Conservation (phyloP, 768 basidiomycete genomes). For the Hygrocybe punicea region DNA sequence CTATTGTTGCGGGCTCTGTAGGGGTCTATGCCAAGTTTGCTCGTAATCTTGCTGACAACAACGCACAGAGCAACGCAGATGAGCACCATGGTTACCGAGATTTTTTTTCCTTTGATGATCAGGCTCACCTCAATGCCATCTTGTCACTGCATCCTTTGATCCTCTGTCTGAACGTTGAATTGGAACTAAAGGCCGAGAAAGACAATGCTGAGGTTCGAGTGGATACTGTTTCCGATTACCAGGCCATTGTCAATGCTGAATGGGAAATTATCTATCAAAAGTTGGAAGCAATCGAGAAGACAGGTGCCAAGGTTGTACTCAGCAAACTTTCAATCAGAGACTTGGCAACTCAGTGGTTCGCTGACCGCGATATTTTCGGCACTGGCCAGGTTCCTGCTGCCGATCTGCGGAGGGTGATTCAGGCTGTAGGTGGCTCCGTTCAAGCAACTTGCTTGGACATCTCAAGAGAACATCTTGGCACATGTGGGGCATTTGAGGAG, state of each 20-base stretch:
- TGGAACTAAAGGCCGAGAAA: conserved; percentile 98
- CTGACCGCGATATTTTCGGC: conserved; percentile 97
- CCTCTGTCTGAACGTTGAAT: conserved; percentile 92
- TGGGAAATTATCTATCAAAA: conserved; percentile 99
- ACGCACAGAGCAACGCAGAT: conserved; percentile 8
- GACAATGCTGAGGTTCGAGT: conserved; percentile 99
- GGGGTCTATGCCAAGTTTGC: conserved; percentile 96
- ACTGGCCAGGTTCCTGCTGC: conserved; percentile 90
- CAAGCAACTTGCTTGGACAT: conserved; percentile 97
- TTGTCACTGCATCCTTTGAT: conserved; percentile 77
- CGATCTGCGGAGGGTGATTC: conserved; percentile 90
- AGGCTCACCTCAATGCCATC: conserved; percentile 58
- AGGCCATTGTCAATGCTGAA: conserved; percentile 98
- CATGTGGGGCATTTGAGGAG: conserved; percentile 92
- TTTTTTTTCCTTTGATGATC: conserved; percentile 88
- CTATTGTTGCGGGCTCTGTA: conserved; percentile 91
- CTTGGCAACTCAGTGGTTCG: conserved; percentile 98
- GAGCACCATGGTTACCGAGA: conserved; percentile 42
- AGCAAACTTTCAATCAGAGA: conserved; percentile 99
- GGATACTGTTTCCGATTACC: conserved; percentile 95
- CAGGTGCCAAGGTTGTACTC: conserved; percentile 94
- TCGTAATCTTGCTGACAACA: conserved; percentile 46
- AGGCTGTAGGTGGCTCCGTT: conserved; percentile 91
- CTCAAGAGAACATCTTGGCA: conserved; percentile 81
- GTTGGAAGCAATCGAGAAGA: conserved; percentile 90